These are phyloP conservation scores for Pestalotiopsis fici DNA, from an alignment of 2,329 filamentous ascomycete genomes.

Conservation along the genomic window DNA sequence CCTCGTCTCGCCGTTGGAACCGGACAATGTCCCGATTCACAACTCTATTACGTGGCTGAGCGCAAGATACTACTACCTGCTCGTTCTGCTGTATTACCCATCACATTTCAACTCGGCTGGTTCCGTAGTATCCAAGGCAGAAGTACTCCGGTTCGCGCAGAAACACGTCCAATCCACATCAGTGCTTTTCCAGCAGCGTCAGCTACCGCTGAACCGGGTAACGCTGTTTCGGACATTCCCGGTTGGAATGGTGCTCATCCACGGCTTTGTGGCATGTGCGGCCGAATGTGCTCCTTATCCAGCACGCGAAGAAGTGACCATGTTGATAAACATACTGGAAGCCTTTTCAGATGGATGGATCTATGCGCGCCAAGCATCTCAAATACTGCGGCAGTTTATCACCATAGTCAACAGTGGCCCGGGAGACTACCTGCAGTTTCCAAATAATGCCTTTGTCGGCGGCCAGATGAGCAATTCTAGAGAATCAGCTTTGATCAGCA, in stretches of 20 bases:
- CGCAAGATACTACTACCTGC: constrained; percentile 44
- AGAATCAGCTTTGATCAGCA: constrained; percentile 19
- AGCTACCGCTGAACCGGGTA: constrained; percentile 43
- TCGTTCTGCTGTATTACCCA: constrained; percentile 43
- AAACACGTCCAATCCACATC: constrained; percentile 44
- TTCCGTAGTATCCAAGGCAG: constrained; percentile 27
- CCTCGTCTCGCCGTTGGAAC: constrained; percentile 41
- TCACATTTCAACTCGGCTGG: constrained; percentile 38
- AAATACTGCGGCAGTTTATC: constrained; percentile 33
- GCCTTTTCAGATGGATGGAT: constrained; percentile 37
- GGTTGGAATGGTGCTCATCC: constrained; percentile 37
- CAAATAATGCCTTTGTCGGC: constrained; percentile 11
- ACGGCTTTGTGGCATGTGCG: constrained; percentile 23
- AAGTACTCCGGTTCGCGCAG: constrained; percentile 38
- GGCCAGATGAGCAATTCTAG: constrained; percentile 11
- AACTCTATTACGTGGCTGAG: constrained; percentile 45
- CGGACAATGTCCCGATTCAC: constrained; percentile 45
- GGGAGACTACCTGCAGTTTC: constrained; percentile 14
- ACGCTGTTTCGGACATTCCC: constrained; percentile 41
- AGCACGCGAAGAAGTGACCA: constrained; percentile 34
- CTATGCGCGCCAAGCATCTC: constrained; percentile 33
- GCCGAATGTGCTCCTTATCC: constrained; percentile 23
- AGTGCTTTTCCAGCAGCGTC: constrained; percentile 41
- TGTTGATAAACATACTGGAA: constrained; percentile 35
- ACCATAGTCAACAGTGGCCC: constrained; percentile 16